Evolutionary conservation across 1,139 yeast genomes (phyloP), one percentile per base, ranked within the genome.

Genomic region (Magnusiomyces ingens): DNA sequence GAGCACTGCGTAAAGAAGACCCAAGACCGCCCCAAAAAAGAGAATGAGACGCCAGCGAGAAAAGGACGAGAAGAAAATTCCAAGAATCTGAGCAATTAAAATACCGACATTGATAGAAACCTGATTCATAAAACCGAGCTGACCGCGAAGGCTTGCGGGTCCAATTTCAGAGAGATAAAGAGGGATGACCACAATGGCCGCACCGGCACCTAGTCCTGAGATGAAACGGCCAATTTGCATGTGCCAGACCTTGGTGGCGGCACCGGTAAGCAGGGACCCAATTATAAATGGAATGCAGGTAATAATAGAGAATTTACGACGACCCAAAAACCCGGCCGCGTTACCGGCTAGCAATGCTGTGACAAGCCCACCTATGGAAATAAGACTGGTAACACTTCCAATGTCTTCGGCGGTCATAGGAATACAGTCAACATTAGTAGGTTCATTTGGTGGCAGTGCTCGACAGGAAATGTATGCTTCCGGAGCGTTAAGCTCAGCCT

Each of bases 121-220:
- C 68, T 93, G 99, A 58, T 85, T 86, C 86, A 88, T 82, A 21
- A 94, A 78, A 0, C 99, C 98, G 58, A 91, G 74, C 35, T 84
- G 71, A 0, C 98, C 98, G 52, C 86, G 80, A 56, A 78, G 70
- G 12, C 74, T 71, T 0, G 75, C 66, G 0, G 97, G 97, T 11
- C 94, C 75, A 19, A 90, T 77, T 67, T 90, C 96, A 64, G 83
- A 84, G 60, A 91, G 80, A 61, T 82, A 82, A 55, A 93, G 70
- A 0, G 98, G 94, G 0, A 91, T 85, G 13, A 86, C 81, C 3
- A 93, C 98, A 57, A 93, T 78, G 1, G 93, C 85, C 10, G 84
- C 75, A 3, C 99, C 99, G 8, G 96, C 95, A 1, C 87, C 95
- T 4, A 89, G 55, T 0, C 99, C 99, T 40, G 86, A 79, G 4